Evolutionary conservation across 306 rosid genomes (phyloP).

Genomic region (Comarum palustre): DNA sequence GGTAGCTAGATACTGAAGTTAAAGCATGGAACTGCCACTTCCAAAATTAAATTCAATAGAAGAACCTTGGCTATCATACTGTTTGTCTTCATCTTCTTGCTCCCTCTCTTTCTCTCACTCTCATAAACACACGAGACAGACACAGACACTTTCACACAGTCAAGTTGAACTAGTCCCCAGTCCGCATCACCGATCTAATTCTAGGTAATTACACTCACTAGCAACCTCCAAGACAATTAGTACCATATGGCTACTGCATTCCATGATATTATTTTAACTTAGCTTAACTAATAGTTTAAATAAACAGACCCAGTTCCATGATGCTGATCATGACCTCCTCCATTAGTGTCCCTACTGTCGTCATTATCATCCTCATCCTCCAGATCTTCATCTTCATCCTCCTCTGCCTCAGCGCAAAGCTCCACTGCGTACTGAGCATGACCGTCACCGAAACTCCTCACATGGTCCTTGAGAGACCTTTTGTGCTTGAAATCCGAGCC

Average conservation of each 20-base stretch:
- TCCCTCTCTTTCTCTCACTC: constrained; percentile 27
- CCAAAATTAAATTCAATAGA: constrained; percentile 46
- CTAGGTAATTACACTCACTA: constrained; percentile 5
- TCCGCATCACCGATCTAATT: neutral
- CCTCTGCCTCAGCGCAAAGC: constrained; percentile 38
- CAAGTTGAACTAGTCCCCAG: constrained; percentile 1
- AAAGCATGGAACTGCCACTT: constrained; percentile 50
- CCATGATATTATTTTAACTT: neutral
- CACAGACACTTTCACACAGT: neutral
- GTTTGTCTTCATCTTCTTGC: constrained; percentile 66
- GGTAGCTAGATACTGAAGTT: constrained; percentile 15
- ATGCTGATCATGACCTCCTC: neutral
- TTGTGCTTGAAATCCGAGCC: constrained; percentile 95
- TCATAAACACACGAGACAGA: constrained; percentile 15
- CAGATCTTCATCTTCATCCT: constrained; percentile 26
- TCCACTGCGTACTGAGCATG: constrained; percentile 71
- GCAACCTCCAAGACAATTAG: neutral
- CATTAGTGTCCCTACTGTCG: neutral
- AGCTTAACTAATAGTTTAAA: constrained; percentile 12
- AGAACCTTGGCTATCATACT: constrained; percentile 51
- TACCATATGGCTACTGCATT: neutral
- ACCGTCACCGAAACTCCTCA: constrained; percentile 75
- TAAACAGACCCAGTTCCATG: constrained; percentile 30
- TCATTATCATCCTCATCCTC: constrained; percentile 27
- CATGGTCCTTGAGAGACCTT: constrained; percentile 88